A percentile compares a stretch with the other conserved stretches of the same genome.
Conservation (phyloP, 306 rosid species). For the Pyrus betulifolia region DNA sequence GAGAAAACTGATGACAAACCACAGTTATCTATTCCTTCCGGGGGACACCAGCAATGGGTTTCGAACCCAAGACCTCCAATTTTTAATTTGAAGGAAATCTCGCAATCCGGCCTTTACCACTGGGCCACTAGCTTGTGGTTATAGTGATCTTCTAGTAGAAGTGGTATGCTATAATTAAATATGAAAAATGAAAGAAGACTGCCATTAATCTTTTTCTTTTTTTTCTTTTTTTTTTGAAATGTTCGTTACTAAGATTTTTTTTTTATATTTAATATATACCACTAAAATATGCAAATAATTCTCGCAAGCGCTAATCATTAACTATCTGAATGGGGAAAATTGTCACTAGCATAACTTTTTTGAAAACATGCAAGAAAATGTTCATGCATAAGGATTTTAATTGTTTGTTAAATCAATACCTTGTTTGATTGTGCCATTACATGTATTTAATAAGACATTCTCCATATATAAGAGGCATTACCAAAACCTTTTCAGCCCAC, state of each 20-base stretch:
- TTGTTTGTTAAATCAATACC: not conserved
- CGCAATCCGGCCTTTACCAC: fast-evolving
- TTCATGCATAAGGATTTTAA: not conserved
- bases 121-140: too few species aligned
- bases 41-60: fast-evolving
- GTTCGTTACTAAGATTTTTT: not conserved
- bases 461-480: not conserved
- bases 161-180: not conserved
- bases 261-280: not conserved
- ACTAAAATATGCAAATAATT: not conserved
- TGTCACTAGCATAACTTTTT: not conserved
- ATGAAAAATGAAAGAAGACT: not conserved
- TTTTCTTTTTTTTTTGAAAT: too few species aligned
- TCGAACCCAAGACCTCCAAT: too few species aligned
- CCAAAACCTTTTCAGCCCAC: not conserved
- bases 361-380: not conserved
- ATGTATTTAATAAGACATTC: not conserved
- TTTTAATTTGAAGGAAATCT: too few species aligned
- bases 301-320: not conserved
- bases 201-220: not conserved
- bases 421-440: not conserved
- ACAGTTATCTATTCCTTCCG: too few species aligned
- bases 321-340: not conserved
- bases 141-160: too few species aligned
- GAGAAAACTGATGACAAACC: too few species aligned